phyloP scores from a whole-genome alignment of 208 protist species.

The Trypanosomatidae sp. region DNA sequence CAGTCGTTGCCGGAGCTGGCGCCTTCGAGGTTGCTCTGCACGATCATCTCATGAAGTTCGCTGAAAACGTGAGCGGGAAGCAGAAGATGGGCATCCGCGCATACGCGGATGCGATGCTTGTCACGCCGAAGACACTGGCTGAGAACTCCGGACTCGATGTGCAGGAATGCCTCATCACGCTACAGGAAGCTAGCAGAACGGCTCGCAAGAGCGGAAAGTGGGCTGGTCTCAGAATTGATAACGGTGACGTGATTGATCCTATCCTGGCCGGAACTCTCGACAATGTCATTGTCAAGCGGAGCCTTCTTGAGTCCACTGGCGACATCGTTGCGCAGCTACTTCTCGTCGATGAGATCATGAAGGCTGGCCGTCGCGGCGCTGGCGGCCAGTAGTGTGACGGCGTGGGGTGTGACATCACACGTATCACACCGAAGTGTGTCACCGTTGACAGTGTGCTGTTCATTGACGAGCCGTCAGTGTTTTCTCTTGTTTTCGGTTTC shows the following conservation, averaged over 20 bases:
- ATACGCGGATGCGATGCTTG: constrained; percentile 98
- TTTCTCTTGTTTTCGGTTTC: constrained; percentile 1
- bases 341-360: constrained; percentile 99
- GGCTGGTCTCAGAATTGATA: constrained; percentile 97
- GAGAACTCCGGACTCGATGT: constrained; percentile 98
- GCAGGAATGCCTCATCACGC: constrained; percentile 95
- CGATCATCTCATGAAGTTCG: constrained; percentile 93
- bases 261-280: constrained; percentile 96
- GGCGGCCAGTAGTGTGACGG: constrained; percentile 42
- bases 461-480: not conserved
- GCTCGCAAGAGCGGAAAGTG: constrained; percentile 73
- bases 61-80: constrained; percentile 83
- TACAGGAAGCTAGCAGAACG: constrained; percentile 91
- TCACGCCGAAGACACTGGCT: constrained; percentile 99
- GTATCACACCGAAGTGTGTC: not conserved
- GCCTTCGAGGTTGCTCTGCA: constrained; percentile 98
- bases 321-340: constrained; percentile 98
- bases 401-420: not conserved
- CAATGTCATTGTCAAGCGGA: constrained; percentile 99
- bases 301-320: constrained; percentile 95
- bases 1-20: constrained; percentile 97
- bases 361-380: constrained; percentile 93
- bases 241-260: constrained; percentile 96
- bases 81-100: constrained; percentile 98
- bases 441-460: not conserved